A percentile compares a stretch with the other conserved stretches of the same genome.
Conservation (phyloP, 257 asterid species). For the Penstemon barbatus region DNA sequence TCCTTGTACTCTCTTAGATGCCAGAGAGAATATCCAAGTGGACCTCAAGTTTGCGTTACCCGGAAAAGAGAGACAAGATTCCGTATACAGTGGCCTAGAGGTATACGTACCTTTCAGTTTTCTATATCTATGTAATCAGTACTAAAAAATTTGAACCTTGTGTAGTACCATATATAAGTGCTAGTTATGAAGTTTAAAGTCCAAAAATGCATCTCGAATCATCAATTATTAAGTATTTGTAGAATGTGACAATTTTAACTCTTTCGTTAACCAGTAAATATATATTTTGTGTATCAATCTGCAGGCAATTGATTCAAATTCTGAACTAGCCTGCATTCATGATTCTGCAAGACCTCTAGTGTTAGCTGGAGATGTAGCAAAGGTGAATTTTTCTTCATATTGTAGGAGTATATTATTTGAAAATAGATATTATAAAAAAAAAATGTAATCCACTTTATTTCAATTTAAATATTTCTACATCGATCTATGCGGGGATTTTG, state of each 20-base stretch:
- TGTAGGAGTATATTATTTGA: neutral
- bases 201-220: too few relatives aligned
- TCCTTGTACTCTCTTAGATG: constrained; percentile 42
- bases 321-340: constrained; percentile 89
- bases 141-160: neutral
- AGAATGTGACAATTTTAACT: constrained; percentile 8
- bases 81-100: constrained; percentile 93
- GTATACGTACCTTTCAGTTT: constrained; percentile 33
- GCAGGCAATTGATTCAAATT: constrained; percentile 67
- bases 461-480: neutral
- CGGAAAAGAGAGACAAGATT: constrained; percentile 99
- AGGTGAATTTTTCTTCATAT: constrained; percentile 46
- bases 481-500: neutral
- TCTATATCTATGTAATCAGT: neutral
- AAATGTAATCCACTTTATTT: constrained; percentile 8
- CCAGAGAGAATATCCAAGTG: constrained; percentile 55
- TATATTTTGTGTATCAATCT: constrained; percentile 26
- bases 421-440: constrained; percentile 5
- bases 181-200: neutral
- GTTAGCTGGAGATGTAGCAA: constrained; percentile 59
- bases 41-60: constrained; percentile 90
- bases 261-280: constrained; percentile 18
- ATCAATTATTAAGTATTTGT: constrained; percentile 10
- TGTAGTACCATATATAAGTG: neutral
- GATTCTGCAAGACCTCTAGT: constrained; percentile 98